phyloP scores from a whole-genome alignment of 805 yeast species.

The Metschnikowia aberdeeniae region DNA sequence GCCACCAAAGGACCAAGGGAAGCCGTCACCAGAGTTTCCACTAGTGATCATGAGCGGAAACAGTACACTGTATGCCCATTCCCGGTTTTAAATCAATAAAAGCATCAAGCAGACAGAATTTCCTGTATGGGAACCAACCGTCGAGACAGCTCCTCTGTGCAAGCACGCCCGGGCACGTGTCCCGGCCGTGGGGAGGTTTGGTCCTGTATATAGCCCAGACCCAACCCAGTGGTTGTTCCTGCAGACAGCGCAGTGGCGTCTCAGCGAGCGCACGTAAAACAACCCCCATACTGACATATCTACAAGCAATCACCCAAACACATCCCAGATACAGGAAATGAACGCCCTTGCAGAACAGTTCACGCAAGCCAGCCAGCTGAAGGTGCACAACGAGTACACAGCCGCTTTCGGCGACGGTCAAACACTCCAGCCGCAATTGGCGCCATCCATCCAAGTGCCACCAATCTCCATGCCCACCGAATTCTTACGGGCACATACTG shows the following conservation, averaged over 20 bases:
- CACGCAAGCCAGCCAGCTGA: slow-evolving; percentile 28
- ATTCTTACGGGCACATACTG: slow-evolving; percentile 96
- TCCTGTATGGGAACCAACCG: too few relatives aligned
- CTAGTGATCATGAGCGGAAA: too few relatives aligned
- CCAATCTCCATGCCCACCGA: slow-evolving; percentile 87
- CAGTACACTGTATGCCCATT: too few relatives aligned
- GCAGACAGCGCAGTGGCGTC: slow-evolving; percentile 1
- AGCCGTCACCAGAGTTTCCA: too few relatives aligned
- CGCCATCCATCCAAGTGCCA: slow-evolving; percentile 69
- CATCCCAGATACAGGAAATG: slow-evolving; percentile 19
- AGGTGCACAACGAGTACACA: slow-evolving; percentile 26
- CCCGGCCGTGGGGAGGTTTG: too few relatives aligned
- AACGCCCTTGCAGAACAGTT: slow-evolving; percentile 37
- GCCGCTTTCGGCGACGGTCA: slow-evolving; percentile 20
- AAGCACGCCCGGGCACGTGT: too few relatives aligned
- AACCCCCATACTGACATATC: not conserved
- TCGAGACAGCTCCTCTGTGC: too few relatives aligned
- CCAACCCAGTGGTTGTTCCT: too few relatives aligned
- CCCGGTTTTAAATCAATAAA: too few relatives aligned
- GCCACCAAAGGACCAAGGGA: too few relatives aligned
- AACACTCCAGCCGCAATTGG: slow-evolving; percentile 31
- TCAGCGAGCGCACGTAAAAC: slow-evolving; percentile 1
- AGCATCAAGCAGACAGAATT: too few relatives aligned
- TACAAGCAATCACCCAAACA: not conserved
- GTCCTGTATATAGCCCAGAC: too few relatives aligned